Evolutionary conservation across 169 alveolate genomes (phyloP).

Genomic region (Plasmodium vinckei): DNA sequence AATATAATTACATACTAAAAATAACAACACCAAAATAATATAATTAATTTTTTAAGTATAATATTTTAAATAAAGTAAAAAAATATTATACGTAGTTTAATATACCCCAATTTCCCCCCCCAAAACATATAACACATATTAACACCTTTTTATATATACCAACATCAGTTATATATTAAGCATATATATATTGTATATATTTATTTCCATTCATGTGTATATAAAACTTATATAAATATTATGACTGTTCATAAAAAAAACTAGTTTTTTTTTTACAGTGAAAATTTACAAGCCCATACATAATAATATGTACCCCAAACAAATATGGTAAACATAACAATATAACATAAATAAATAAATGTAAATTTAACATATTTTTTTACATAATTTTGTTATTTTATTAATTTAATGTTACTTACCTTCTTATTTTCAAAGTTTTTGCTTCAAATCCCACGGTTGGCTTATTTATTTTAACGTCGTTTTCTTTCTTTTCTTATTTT

Average conservation of each 20-base stretch:
- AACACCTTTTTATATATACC: too few species aligned
- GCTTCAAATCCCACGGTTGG: slow-evolving; percentile 75
- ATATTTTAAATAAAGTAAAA: not conserved
- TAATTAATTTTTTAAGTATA: not conserved
- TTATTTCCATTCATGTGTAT: not conserved
- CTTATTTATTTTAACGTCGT: slow-evolving; percentile 23
- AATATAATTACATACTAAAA: not conserved
- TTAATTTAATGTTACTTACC: slow-evolving; percentile 26
- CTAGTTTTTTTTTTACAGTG: not conserved
- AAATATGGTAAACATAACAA: slow-evolving; percentile 6
- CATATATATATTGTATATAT: not conserved
- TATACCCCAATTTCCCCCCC: too few species aligned
- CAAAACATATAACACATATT: too few species aligned
- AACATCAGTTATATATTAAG: too few species aligned
- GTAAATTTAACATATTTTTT: slow-evolving; percentile 1
- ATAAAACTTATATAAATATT: not conserved
- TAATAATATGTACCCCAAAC: not conserved
- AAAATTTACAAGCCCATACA: not conserved
- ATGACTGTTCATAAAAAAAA: not conserved
- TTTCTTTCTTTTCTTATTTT: slow-evolving; percentile 23
- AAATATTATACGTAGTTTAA: too few species aligned
- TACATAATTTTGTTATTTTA: slow-evolving; percentile 5
- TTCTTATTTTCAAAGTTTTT: slow-evolving; percentile 41
- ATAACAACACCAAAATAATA: not conserved
- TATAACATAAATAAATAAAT: not conserved